Evolutionary conservation across 495 filamentous ascomycete species (phyloP).

Genomic region (Xeromyces bisporus): DNA sequence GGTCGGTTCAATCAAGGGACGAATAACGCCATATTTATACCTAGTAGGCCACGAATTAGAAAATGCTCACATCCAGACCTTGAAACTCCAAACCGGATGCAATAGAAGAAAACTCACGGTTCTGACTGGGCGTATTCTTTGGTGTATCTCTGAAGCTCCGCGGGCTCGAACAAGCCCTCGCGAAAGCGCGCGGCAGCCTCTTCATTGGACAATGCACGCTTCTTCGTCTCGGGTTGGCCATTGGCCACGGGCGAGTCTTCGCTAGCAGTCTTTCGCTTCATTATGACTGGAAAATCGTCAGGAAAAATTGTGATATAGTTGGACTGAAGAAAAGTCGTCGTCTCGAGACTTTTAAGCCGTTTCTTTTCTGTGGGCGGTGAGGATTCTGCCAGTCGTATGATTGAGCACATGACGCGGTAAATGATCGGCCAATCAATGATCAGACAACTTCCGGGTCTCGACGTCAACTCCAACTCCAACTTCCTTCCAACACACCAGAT

Average conservation of each 20-base stretch:
- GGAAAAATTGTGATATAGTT: too few species aligned
- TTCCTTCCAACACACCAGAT: too few species aligned
- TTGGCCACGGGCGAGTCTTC: conserved; percentile 19
- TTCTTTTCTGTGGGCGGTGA: conserved; percentile 7
- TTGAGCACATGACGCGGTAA: neutral
- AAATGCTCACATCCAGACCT: too few species aligned
- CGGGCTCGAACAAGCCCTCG: conserved; percentile 54
- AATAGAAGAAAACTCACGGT: conserved; percentile 38
- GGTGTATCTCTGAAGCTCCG: conserved; percentile 49
- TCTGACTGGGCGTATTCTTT: conserved; percentile 50
- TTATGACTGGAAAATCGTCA: conserved; percentile 12
- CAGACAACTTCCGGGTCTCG: too few species aligned
- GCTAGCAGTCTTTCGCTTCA: conserved; percentile 40
- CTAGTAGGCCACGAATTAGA: too few species aligned
- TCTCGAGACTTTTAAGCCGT: conserved; percentile 1
- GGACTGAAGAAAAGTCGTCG: too few species aligned
- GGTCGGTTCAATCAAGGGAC: conserved; percentile 52
- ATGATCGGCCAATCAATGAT: too few species aligned
- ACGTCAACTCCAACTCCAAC: too few species aligned
- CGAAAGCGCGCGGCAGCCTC: conserved; percentile 42
- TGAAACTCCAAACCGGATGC: too few species aligned
- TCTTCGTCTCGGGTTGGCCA: conserved; percentile 30
- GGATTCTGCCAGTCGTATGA: conserved; percentile 3
- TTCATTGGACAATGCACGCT: conserved; percentile 33
- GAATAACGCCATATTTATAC: conserved; percentile 87